Evolutionary conservation across 2,329 filamentous ascomycete species (phyloP), one percentile per base, ranked within the genome.

Genomic region (Fusarium heterosporum): DNA sequence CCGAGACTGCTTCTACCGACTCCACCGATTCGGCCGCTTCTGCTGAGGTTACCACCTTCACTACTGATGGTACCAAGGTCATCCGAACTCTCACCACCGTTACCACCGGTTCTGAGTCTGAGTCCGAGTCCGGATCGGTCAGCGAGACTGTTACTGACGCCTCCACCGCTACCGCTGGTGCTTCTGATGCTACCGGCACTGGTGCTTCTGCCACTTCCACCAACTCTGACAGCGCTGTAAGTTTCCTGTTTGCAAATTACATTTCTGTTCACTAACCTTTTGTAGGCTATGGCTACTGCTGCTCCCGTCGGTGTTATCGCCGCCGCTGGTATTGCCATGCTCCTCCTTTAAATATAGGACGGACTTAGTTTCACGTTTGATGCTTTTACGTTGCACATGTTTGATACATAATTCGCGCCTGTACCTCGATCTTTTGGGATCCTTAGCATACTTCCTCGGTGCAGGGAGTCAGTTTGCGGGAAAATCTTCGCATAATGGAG

Each of bases 321-420:
- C 50, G 83, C 81, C 22, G 83, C 82, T 19, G 84, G 83, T 72
- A 60, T 85, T 43, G 83, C 81, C 39, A 81, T 78, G 63, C 70
- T 84, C 61, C 75, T 86, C 60, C 79, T 86, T 60, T 86, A 83
- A 81, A 66, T 65, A 28, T 55, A 55, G 56, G 57, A 25, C 36
- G 47, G 48, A 39, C 17, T 3, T n/a, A 48, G 45, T 52, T 45
- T 64, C 57, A 68, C 54, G 69, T 66, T 73, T 71, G 62, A 72
- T 66, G 67, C 58, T 70, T 67, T 72, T 71, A 75, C 68, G 70
- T 73, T 76, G 75, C 77, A 79, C 77, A 79, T 79, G 73, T 76
- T 77, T 78, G 74, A 75, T 77, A 79, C 74, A 79, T 77, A 80
- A 80, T 79, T 80, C 77, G 77, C 76, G 69, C 73, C 73, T 77